Evolutionary conservation across 2,329 filamentous ascomycete genomes (phyloP).

Genomic region (Lasiodiplodia sp.): DNA sequence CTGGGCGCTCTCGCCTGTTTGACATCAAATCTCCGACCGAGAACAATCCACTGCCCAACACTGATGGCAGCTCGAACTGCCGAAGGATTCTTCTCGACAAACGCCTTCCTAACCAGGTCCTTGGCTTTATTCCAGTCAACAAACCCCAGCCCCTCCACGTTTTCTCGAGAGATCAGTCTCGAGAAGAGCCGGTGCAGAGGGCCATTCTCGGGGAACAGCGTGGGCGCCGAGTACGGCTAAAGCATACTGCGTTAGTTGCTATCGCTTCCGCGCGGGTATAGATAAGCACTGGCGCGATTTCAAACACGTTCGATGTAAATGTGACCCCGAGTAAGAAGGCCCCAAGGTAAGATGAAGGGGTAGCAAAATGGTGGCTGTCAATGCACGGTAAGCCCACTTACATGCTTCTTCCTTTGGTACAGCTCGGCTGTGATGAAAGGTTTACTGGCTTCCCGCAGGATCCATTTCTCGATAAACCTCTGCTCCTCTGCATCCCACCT

Average conservation of each 20-base stretch:
- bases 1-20: conserved; percentile 33
- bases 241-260: not conserved
- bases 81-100: conserved; percentile 37
- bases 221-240: conserved; percentile 56
- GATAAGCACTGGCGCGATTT: not conserved
- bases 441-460: conserved; percentile 58
- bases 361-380: not conserved
- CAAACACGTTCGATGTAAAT: not conserved
- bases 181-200: conserved; percentile 51
- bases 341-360: no score
- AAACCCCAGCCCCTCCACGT: conserved; percentile 41
- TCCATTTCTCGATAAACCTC: conserved; percentile 55
- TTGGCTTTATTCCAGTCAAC: conserved; percentile 42
- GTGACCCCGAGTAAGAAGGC: not conserved
- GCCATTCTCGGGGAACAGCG: conserved; percentile 51
- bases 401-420: conserved; percentile 58
- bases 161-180: conserved; percentile 39
- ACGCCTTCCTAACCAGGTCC: conserved; percentile 31
- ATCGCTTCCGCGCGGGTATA: not conserved
- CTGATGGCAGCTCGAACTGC: conserved; percentile 50
- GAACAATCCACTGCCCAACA: conserved; percentile 54
- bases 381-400: not conserved
- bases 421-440: conserved; percentile 62
- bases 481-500: conserved; percentile 38
- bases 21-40: conserved; percentile 54